Conservation (phyloP, 2,329 filamentous ascomycete genomes). For the Cytospora schulzeri region DNA sequence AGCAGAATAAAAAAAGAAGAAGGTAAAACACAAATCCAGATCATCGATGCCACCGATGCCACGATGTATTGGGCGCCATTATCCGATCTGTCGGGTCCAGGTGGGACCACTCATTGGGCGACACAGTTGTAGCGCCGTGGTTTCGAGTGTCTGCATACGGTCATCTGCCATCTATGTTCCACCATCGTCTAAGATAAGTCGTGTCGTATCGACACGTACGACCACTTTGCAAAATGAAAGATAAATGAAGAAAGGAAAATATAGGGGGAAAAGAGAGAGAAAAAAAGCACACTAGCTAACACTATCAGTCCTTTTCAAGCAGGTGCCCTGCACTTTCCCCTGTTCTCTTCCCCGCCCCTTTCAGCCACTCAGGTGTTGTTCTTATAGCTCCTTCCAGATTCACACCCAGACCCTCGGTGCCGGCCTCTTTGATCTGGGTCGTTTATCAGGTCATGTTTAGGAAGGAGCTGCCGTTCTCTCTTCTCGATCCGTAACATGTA, state of each 20-base stretch:
- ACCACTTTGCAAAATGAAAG: too few species aligned
- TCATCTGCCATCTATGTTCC: background rate
- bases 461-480: background rate
- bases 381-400: background rate
- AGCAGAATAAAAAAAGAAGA: background rate
- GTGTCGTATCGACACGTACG: too few species aligned
- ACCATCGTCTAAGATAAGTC: too few species aligned
- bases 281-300: too few species aligned
- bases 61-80: background rate
- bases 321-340: background rate
- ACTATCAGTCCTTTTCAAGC: background rate
- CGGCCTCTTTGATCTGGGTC: background rate
- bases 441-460: background rate
- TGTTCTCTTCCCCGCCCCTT: background rate
- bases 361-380: background rate
- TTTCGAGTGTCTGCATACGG: background rate
- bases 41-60: background rate
- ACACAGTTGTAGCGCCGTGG: background rate
- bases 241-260: too few species aligned
- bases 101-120: background rate
- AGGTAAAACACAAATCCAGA: background rate
- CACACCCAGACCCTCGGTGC: background rate
- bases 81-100: background rate
- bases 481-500: background rate
- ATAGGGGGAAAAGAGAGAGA: too few species aligned